These are phyloP conservation scores for Aspergillus sp. DNA, from an alignment of 2,329 filamentous ascomycete genomes.

Conservation along the genomic window DNA sequence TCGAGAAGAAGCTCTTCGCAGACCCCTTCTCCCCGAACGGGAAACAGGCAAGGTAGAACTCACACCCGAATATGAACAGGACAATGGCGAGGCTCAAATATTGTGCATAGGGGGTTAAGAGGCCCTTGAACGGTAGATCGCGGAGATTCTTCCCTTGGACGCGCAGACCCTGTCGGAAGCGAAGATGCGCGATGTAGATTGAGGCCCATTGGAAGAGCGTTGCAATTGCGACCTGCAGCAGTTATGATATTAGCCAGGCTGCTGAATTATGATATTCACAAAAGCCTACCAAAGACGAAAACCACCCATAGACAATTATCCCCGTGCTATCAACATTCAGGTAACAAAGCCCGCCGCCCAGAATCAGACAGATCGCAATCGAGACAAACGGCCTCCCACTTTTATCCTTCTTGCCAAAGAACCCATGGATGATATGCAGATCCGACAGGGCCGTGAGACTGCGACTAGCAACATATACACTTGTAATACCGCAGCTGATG, in stretches of 20 bases:
- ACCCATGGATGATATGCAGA: constrained; percentile 23
- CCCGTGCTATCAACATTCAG: constrained; percentile 31
- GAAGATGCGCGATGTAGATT: constrained; percentile 27
- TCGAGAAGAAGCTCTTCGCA: constrained; percentile 32
- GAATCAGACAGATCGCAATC: constrained; percentile 24
- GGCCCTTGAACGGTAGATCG: constrained; percentile 26
- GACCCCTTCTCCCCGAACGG: constrained; percentile 31
- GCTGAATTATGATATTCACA: too few relatives aligned
- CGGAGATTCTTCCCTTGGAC: constrained; percentile 27
- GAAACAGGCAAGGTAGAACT: constrained; percentile 33
- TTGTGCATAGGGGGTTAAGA: constrained; percentile 26
- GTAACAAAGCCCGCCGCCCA: constrained; percentile 36
- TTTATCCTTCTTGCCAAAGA: constrained; percentile 23
- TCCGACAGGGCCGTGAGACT: constrained; percentile 34
- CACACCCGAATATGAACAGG: constrained; percentile 29
- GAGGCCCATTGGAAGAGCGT: constrained; percentile 31
- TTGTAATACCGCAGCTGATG: constrained; percentile 36
- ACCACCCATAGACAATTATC: constrained; percentile 33
- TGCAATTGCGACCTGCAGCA: constrained; percentile 27
- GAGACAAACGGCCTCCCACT: constrained; percentile 32
- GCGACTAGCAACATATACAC: constrained; percentile 34
- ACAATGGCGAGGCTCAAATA: constrained; percentile 27
- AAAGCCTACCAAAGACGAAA: constrained; percentile 26
- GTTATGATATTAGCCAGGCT: not conserved
- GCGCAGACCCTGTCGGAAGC: constrained; percentile 27